phyloP scores from a whole-genome alignment of 164 flowering plant genomes.

The Sedum album region DNA sequence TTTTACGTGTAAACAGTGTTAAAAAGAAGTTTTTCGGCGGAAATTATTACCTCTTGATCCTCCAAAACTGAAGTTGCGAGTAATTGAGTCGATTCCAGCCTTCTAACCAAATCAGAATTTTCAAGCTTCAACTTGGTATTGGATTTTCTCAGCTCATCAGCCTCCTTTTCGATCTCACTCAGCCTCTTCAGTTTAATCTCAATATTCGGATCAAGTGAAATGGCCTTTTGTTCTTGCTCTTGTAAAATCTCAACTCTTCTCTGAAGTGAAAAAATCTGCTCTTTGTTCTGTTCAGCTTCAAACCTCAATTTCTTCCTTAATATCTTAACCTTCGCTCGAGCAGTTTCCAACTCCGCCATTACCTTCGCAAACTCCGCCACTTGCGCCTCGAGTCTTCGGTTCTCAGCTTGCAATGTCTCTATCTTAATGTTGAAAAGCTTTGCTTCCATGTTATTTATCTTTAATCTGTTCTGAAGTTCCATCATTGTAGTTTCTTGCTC shows the following conservation, averaged over 20 bases:
- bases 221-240: slow-evolving; percentile 33
- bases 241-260: slow-evolving; percentile 45
- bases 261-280: slow-evolving; percentile 51
- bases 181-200: slow-evolving; percentile 24
- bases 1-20: too few species aligned
- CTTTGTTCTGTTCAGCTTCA: slow-evolving; percentile 54
- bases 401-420: slow-evolving; percentile 70
- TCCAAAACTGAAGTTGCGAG: slow-evolving; percentile 30
- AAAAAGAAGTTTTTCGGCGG: neutral
- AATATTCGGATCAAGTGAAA: slow-evolving; percentile 18
- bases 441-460: slow-evolving; percentile 54
- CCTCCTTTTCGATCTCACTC: slow-evolving; percentile 42
- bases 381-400: slow-evolving; percentile 51
- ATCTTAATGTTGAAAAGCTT: slow-evolving; percentile 61
- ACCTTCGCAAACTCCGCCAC: slow-evolving; percentile 48
- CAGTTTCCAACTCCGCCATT: slow-evolving; percentile 56
- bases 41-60: slow-evolving; percentile 40
- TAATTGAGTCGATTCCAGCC: slow-evolving; percentile 55
- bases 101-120: slow-evolving; percentile 49
- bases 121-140: slow-evolving; percentile 51
- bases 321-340: slow-evolving; percentile 45
- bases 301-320: slow-evolving; percentile 54
- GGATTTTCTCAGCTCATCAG: slow-evolving; percentile 31
- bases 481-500: too few species aligned
- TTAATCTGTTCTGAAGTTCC: slow-evolving; percentile 55